phyloP scores from a whole-genome alignment of 257 asterid genomes.

The Solanum okadae region DNA sequence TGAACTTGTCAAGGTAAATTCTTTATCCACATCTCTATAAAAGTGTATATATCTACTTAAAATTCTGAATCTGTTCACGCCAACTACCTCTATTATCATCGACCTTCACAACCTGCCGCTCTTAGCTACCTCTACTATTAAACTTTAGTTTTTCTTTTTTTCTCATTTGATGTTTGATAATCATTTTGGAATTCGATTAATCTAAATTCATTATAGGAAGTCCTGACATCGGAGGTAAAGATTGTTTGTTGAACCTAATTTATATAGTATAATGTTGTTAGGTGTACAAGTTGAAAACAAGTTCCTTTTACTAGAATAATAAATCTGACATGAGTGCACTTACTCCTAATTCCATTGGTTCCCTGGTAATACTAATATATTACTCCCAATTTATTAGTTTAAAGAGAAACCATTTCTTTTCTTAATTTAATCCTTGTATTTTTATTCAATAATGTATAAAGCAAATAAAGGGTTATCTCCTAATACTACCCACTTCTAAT shows the following conservation, averaged over 20 bases:
- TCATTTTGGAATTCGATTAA: background rate
- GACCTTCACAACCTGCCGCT: background rate
- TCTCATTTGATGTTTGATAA: background rate
- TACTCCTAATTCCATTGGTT: constrained; percentile 29
- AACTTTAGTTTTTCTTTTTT: background rate
- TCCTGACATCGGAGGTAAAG: background rate
- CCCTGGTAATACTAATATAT: background rate
- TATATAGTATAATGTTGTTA: background rate
- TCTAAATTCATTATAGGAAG: background rate
- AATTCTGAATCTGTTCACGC: background rate
- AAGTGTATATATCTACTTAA: background rate
- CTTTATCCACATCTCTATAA: background rate
- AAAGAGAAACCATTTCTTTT: background rate
- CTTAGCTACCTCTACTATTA: background rate
- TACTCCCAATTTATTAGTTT: background rate
- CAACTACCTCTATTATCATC: background rate
- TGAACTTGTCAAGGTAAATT: background rate
- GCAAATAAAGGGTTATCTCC: constrained; percentile 5
- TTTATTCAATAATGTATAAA: background rate
- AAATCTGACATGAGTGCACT: constrained; percentile 38
- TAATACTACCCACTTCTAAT: constrained; percentile 4
- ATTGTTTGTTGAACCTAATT: background rate
- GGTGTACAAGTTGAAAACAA: background rate
- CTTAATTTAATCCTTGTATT: background rate
- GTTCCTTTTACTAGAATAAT: background rate